phyloP scores from a whole-genome alignment of 2,329 filamentous ascomycete species.

The Epichloe sibirici region DNA sequence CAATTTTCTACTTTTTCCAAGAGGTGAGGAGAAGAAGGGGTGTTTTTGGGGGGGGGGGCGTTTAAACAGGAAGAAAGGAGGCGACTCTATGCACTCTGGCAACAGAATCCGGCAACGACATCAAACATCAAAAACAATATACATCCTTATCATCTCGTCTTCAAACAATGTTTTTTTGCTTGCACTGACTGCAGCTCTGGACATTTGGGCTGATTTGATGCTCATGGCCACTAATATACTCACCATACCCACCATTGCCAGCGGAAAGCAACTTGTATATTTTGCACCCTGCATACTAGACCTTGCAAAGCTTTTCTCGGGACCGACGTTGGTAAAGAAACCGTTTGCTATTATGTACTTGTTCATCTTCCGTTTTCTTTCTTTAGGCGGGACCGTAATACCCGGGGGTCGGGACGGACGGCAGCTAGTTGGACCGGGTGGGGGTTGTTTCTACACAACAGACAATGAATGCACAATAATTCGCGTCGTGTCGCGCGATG shows the following conservation, averaged over 20 bases:
- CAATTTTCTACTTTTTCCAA: neutral
- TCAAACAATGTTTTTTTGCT: neutral
- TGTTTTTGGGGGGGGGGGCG: too few relatives aligned
- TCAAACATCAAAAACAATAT: slow-evolving; percentile 6
- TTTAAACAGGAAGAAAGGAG: slow-evolving; percentile 9
- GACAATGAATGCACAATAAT: too few relatives aligned
- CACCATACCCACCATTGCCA: neutral
- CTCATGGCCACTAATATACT: neutral
- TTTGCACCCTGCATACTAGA: neutral
- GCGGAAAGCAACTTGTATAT: neutral
- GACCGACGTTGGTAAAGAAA: too few relatives aligned
- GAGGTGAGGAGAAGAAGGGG: too few relatives aligned
- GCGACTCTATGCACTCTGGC: slow-evolving; percentile 17
- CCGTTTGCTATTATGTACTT: too few relatives aligned
- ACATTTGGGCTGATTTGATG: neutral
- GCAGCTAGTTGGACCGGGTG: too few relatives aligned
- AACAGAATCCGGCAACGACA: slow-evolving; percentile 21
- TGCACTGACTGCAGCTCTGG: neutral
- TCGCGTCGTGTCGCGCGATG: too few relatives aligned
- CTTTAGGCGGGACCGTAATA: neutral
- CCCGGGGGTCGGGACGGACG: too few relatives aligned
- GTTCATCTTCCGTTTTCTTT: neutral
- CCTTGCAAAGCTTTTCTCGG: too few relatives aligned
- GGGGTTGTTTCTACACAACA: too few relatives aligned
- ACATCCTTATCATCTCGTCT: neutral